Evolutionary conservation across 2,329 filamentous ascomycete species (phyloP), one percentile per base, ranked within the genome.

Genomic region (Ophiosphaerella narmari): DNA sequence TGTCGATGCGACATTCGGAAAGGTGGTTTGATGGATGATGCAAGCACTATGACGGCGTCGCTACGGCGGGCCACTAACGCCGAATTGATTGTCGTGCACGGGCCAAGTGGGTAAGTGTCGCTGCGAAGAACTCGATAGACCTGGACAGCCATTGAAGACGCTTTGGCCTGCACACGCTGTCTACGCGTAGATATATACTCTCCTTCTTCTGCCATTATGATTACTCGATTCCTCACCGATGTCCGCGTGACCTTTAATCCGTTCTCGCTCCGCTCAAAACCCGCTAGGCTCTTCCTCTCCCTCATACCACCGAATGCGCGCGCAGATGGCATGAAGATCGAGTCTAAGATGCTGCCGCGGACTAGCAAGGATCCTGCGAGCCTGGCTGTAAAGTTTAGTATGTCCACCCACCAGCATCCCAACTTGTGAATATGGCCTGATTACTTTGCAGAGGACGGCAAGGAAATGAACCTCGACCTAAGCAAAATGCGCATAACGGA

Each of bases 191-290:
- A 7, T 8, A 8, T 14, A 18, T 7, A 36, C 8, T 31, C 39
- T 29, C 23, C 43, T 21, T 24, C 35, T 6, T 8, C 34, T n/a
- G 7, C 65, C 71, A 72, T 68, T 65, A 94, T 94, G 90, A 90
- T 94, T 54, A 93, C 89, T 52, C 86, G 87, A 71, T 94, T 90
- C 79, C 84, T 95, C 74, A 93, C 91, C 73, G 85, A 91, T 72
- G 86, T 97, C 66, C 86, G 83, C 66, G 88, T 91, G 59, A 86
- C 85, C 72, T 97, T 97, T 85, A 96, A 96, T 77, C 93, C 94
- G 34, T 97, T 97, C 83, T 88, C 86, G 24, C 77, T 82, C 21
- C 81, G 83, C 71, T 86, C 90, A 55, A 91, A 91, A 70, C 88
- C 92, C 21, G 92, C 91, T 34, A 87, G 94, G 37, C 82, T 96